Evolutionary conservation across 177 flowering plant species (phyloP).

Genomic region (Telopea speciosissima): DNA sequence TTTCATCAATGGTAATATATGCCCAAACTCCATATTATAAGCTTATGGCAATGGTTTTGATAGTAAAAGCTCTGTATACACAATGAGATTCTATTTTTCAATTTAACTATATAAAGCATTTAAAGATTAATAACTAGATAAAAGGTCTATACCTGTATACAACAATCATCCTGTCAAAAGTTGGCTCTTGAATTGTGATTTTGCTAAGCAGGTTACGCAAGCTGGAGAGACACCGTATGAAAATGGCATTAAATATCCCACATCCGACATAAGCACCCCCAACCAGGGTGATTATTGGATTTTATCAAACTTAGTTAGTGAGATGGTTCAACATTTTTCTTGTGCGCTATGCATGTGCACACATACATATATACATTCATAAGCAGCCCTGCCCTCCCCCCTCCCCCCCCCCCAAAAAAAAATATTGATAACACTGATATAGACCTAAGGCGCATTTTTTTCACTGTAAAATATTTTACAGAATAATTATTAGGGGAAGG

Average conservation of each 20-base stretch:
- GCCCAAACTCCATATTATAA: background rate
- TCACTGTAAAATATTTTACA: too few relatives aligned
- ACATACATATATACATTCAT: background rate
- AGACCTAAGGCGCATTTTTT: too few relatives aligned
- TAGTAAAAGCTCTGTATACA: background rate
- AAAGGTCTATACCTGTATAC: conserved; percentile 64
- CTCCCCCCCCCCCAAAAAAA: too few relatives aligned
- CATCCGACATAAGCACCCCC: background rate
- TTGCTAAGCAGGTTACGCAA: conserved; percentile 46
- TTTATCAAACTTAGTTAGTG: background rate
- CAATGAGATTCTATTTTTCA: background rate
- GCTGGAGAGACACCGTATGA: conserved; percentile 33
- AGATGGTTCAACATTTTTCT: background rate
- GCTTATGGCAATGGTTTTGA: background rate
- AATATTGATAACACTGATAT: too few relatives aligned
- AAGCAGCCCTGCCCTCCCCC: too few relatives aligned
- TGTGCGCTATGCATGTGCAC: background rate
- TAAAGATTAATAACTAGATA: background rate
- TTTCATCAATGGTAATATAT: background rate
- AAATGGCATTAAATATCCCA: conserved; percentile 1
- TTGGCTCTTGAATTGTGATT: conserved; percentile 87
- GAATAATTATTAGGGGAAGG: too few relatives aligned
- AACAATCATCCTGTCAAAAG: conserved; percentile 95
- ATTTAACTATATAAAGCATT: background rate
- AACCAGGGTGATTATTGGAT: background rate